A percentile compares a stretch with the other conserved stretches of the same genome.
These are phyloP conservation scores for Cytospora schulzeri DNA, from an alignment of 2,329 filamentous ascomycete genomes.

Conservation along the genomic window DNA sequence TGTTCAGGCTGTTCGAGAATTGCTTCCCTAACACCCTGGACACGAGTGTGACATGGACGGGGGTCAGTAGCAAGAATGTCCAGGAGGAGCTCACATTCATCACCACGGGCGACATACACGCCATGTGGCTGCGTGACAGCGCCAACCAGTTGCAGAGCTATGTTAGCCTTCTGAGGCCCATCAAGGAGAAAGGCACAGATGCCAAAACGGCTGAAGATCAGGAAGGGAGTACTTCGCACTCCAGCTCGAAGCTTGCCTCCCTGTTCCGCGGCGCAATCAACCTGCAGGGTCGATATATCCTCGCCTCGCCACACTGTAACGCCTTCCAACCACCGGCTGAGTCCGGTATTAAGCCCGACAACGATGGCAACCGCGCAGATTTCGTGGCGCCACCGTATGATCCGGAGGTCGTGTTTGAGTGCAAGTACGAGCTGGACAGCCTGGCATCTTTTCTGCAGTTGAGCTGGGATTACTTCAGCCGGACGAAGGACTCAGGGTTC, in stretches of 20 bases:
- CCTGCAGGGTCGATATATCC: conserved; percentile 63
- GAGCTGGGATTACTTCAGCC: conserved; percentile 69
- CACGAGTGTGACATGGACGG: conserved; percentile 71
- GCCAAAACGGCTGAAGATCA: neutral
- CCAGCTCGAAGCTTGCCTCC: conserved; percentile 54
- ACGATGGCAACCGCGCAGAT: conserved; percentile 26
- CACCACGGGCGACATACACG: conserved; percentile 76
- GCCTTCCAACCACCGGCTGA: conserved; percentile 77
- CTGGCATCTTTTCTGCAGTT: conserved; percentile 75
- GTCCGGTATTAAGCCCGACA: conserved; percentile 51
- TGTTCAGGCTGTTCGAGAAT: conserved; percentile 76
- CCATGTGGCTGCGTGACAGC: conserved; percentile 81
- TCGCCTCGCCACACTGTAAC: conserved; percentile 74
- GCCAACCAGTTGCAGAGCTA: conserved; percentile 69
- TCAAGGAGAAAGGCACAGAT: neutral
- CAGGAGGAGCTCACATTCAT: conserved; percentile 65
- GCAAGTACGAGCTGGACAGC: conserved; percentile 84
- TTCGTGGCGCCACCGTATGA: conserved; percentile 50
- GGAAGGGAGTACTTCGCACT: neutral
- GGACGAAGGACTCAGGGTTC: conserved; percentile 66
- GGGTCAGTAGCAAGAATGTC: conserved; percentile 49
- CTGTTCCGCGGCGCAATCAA: conserved; percentile 67
- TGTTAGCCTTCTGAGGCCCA: conserved; percentile 53
- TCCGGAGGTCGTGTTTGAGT: conserved; percentile 72
- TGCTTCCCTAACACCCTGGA: conserved; percentile 75